A percentile compares a stretch with the other conserved stretches of the same genome.
Evolutionary conservation across 2,329 filamentous ascomycete species (phyloP).

Genomic region (Davidsoniella eucalypti): DNA sequence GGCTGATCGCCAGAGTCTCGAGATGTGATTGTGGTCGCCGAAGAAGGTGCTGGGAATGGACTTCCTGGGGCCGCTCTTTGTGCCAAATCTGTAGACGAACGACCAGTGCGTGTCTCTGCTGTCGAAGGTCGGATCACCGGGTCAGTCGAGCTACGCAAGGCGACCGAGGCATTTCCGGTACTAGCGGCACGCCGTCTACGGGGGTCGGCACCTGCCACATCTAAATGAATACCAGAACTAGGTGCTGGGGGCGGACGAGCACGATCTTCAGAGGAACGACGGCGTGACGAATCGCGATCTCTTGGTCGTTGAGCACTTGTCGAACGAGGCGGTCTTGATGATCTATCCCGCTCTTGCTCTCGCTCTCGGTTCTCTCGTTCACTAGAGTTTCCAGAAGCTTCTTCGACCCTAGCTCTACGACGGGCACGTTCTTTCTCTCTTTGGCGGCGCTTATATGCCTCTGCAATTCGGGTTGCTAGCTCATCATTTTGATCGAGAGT

Average conservation of each 20-base stretch:
- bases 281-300: slow-evolving; percentile 23
- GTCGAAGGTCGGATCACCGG: slow-evolving; percentile 27
- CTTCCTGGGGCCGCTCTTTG: slow-evolving; percentile 17
- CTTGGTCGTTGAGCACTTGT: slow-evolving; percentile 15
- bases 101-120: slow-evolving; percentile 33
- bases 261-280: slow-evolving; percentile 28
- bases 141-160: slow-evolving; percentile 33
- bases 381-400: neutral
- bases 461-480: slow-evolving; percentile 76
- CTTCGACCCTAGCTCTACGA: slow-evolving; percentile 5
- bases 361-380: neutral
- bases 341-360: slow-evolving; percentile 4
- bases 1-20: neutral
- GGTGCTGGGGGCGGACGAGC: slow-evolving; percentile 34
- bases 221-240: slow-evolving; percentile 28
- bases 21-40: neutral
- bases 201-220: slow-evolving; percentile 25
- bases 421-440: slow-evolving; percentile 28
- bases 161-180: slow-evolving; percentile 18
- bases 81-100: slow-evolving; percentile 49
- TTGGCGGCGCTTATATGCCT: slow-evolving; percentile 68
- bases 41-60: no score
- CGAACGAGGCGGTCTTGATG: slow-evolving; percentile 17
- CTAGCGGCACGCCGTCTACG: slow-evolving; percentile 36
- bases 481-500: slow-evolving; percentile 74